Evolutionary conservation across 1,139 yeast genomes (phyloP).

Genomic region (Dujonia santamariae): DNA sequence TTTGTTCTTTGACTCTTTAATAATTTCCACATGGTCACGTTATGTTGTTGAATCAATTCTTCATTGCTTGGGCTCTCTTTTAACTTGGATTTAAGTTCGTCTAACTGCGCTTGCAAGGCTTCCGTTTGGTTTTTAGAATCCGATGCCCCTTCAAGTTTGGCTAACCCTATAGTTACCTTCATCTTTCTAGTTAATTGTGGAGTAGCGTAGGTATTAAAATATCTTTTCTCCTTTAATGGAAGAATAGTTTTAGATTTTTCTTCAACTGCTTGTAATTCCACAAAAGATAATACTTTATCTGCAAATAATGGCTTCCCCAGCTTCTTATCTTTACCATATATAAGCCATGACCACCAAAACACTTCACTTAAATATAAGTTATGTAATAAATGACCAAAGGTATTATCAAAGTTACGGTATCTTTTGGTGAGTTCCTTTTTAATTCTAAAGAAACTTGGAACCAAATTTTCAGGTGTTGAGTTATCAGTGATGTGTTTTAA

Average conservation of each 20-base stretch:
- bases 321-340: constrained; percentile 35
- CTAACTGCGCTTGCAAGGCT: constrained; percentile 13
- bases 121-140: constrained; percentile 9
- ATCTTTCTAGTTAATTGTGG: constrained; percentile 44
- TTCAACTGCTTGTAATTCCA: constrained; percentile 19
- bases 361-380: constrained; percentile 27
- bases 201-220: constrained; percentile 42
- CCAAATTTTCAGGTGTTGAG: constrained; percentile 22
- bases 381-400: constrained; percentile 26
- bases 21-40: constrained; percentile 23
- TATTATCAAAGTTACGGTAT: constrained; percentile 22
- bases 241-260: constrained; percentile 17
- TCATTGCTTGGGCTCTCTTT: constrained; percentile 18
- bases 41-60: constrained; percentile 16
- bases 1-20: constrained; percentile 20
- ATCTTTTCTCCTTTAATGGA: constrained; percentile 33
- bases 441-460: constrained; percentile 21
- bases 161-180: constrained; percentile 34
- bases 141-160: constrained; percentile 12
- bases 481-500: constrained; percentile 40
- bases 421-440: constrained; percentile 24
- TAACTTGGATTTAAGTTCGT: constrained; percentile 9
- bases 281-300: constrained; percentile 18
- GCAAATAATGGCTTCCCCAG: constrained; percentile 29
- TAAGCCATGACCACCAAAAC: constrained; percentile 44